phyloP scores from a whole-genome alignment of 495 filamentous ascomycete species.

The Tuber umbilicatum region DNA sequence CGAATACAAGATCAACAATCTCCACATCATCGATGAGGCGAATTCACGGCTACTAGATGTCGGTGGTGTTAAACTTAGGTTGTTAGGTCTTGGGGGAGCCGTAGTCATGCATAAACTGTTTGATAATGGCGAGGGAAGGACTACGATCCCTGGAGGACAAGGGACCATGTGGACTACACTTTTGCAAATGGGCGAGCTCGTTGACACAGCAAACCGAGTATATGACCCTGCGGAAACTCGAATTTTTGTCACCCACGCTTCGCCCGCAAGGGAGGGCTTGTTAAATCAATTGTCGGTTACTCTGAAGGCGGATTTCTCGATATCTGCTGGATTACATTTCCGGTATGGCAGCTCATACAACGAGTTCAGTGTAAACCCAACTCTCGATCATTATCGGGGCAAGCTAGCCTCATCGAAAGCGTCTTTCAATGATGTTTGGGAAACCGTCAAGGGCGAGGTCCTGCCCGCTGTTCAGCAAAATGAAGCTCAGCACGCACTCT shows the following conservation, averaged over 20 bases:
- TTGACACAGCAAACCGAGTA: slow-evolving; percentile 95
- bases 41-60: slow-evolving; percentile 89
- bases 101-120: slow-evolving; percentile 99
- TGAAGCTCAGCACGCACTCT: slow-evolving; percentile 79
- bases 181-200: slow-evolving; percentile 95
- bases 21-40: slow-evolving; percentile 97
- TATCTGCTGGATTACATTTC: slow-evolving; percentile 97
- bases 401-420: slow-evolving; percentile 99
- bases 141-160: slow-evolving; percentile 95
- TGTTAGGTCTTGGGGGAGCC: slow-evolving; percentile 88
- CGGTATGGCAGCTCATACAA: slow-evolving; percentile 99
- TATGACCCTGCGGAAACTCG: slow-evolving; percentile 99
- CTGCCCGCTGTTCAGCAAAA: slow-evolving; percentile 88
- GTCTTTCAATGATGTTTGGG: slow-evolving; percentile 99
- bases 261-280: slow-evolving; percentile 91
- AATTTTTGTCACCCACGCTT: slow-evolving; percentile 94
- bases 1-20: slow-evolving; percentile 95
- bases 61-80: slow-evolving; percentile 89
- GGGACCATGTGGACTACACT: slow-evolving; percentile 99
- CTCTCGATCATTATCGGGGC: slow-evolving; percentile 94
- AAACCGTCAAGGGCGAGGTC: slow-evolving; percentile 93
- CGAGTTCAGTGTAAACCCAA: slow-evolving; percentile 98
- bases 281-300: slow-evolving; percentile 97
- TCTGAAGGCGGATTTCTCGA: slow-evolving; percentile 96
- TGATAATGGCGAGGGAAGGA: slow-evolving; percentile 96